Conservation (phyloP, 306 rosid species). For the Fragaria ananassa region DNA sequence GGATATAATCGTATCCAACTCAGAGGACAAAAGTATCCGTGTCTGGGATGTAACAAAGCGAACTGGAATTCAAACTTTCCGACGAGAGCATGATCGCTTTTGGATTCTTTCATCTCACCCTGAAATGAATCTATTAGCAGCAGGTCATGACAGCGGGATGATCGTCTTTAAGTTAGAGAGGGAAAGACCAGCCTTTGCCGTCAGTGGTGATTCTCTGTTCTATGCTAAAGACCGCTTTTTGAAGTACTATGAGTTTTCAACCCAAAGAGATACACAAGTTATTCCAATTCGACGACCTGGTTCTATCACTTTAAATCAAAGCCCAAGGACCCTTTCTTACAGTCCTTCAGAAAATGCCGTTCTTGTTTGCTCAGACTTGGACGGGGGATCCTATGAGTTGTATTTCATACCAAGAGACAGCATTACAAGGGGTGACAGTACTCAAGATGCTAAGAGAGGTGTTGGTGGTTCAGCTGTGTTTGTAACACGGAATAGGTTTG, state of each 20-base stretch:
- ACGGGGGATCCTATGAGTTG: constrained; percentile 88
- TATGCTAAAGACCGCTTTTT: constrained; percentile 81
- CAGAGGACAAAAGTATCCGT: constrained; percentile 95
- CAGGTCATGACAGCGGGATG: constrained; percentile 98
- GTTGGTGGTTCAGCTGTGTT: constrained; percentile 89
- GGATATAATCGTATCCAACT: constrained; percentile 90
- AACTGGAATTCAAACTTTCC: constrained; percentile 92
- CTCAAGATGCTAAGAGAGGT: constrained; percentile 88
- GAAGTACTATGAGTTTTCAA: constrained; percentile 75
- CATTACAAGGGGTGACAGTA: constrained; percentile 62
- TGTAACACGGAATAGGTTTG: constrained; percentile 88
- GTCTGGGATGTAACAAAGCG: constrained; percentile 96
- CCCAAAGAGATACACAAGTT: constrained; percentile 75
- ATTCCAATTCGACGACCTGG: constrained; percentile 86
- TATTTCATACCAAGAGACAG: constrained; percentile 76
- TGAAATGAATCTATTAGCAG: constrained; percentile 95
- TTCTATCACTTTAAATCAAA: constrained; percentile 66
- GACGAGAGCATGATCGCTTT: constrained; percentile 93
- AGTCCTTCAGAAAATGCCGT: constrained; percentile 84
- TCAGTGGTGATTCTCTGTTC: constrained; percentile 78
- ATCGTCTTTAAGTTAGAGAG: constrained; percentile 91
- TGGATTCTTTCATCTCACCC: constrained; percentile 98
- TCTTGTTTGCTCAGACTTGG: constrained; percentile 83
- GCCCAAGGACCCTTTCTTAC: constrained; percentile 84
- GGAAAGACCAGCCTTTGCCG: constrained; percentile 83